phyloP scores from a whole-genome alignment of 495 filamentous ascomycete species.

The Aspergillus nidulans region DNA sequence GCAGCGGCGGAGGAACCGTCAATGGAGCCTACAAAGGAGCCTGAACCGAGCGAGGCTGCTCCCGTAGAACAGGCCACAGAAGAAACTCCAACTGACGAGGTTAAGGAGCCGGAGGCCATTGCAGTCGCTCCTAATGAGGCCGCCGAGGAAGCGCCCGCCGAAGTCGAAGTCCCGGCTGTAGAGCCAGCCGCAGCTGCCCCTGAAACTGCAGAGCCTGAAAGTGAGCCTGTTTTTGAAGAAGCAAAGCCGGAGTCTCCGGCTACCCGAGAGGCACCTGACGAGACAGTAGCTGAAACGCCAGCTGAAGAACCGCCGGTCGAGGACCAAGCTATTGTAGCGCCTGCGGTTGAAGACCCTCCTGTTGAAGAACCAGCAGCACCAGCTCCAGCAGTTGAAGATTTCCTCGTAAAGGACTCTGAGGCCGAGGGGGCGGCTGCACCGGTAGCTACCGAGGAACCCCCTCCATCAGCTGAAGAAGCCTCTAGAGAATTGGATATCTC shows the following conservation, averaged over 20 bases:
- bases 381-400: constrained; percentile 9
- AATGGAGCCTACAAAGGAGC: constrained; percentile 12
- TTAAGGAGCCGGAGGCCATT: neutral
- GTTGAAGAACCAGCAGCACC: constrained; percentile 4
- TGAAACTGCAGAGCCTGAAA: constrained; percentile 3
- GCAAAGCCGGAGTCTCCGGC: constrained; percentile 7
- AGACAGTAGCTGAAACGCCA: constrained; percentile 13
- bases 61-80: constrained; percentile 1
- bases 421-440: neutral
- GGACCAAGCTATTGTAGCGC: constrained; percentile 6
- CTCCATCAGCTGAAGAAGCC: neutral
- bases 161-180: constrained; percentile 1
- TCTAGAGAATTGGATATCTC: neutral
- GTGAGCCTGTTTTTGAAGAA: constrained; percentile 6
- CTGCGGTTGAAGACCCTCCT: neutral
- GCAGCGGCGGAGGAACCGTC: neutral
- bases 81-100: neutral
- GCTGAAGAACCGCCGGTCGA: constrained; percentile 1
- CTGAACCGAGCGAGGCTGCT: neutral
- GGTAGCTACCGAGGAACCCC: neutral
- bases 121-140: neutral
- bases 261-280: constrained; percentile 1
- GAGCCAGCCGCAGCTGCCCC: constrained; percentile 8
- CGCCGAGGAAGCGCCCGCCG: neutral
- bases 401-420: constrained; percentile 13